Conservation (phyloP, 2,329 filamentous ascomycete species). For the Pseudopyricularia javanii region DNA sequence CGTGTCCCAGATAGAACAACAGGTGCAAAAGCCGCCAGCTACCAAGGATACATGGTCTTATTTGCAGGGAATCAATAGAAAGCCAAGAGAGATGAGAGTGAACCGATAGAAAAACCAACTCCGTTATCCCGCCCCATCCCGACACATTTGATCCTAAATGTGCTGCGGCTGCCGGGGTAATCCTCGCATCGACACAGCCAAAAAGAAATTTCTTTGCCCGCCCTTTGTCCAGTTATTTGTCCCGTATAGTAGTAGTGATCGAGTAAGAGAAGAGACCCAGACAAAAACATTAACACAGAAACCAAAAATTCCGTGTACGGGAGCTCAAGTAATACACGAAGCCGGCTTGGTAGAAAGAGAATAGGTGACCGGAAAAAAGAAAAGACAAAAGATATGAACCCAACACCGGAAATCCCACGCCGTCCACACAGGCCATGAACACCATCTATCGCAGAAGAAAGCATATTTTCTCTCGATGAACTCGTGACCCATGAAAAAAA, state of each 20-base stretch:
- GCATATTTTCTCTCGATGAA: slow-evolving; percentile 2
- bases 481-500: slow-evolving; percentile 12
- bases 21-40: slow-evolving; percentile 1
- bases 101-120: slow-evolving; percentile 4
- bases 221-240: slow-evolving; percentile 3
- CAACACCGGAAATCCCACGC: not conserved
- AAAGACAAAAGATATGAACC: not conserved
- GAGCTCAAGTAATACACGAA: not conserved
- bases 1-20: not conserved
- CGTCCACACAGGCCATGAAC: not conserved
- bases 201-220: slow-evolving; percentile 1
- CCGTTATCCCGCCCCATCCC: not conserved
- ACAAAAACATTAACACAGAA: slow-evolving; percentile 2
- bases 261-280: not conserved
- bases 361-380: not conserved
- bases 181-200: not conserved
- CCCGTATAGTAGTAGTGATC: slow-evolving; percentile 1
- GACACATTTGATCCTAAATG: not conserved
- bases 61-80: slow-evolving; percentile 4
- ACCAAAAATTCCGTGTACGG: not conserved
- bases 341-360: slow-evolving; percentile 1
- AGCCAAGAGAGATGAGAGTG: not conserved
- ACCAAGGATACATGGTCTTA: slow-evolving; percentile 1
- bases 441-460: not conserved
- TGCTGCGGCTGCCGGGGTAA: not conserved